phyloP scores from a whole-genome alignment of 257 asterid species.

The Eucommia ulmoides region DNA sequence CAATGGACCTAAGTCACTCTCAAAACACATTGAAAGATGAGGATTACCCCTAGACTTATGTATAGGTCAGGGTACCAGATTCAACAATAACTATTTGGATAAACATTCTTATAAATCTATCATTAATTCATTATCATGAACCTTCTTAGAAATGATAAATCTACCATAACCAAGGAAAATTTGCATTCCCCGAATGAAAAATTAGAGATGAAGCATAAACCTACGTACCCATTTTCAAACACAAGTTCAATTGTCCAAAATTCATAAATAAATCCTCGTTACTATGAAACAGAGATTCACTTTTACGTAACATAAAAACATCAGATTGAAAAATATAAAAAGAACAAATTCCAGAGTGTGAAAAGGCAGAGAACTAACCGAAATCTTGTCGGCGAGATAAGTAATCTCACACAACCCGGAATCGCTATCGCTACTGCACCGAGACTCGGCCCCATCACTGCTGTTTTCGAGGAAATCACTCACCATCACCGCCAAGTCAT shows the following conservation, averaged over 20 bases:
- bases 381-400: constrained; percentile 53
- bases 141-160: too few relatives aligned
- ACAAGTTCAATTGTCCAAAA: background rate
- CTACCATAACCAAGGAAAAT: too few relatives aligned
- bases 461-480: constrained; percentile 70
- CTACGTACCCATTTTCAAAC: background rate
- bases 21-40: too few relatives aligned
- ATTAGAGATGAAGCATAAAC: background rate
- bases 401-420: constrained; percentile 41
- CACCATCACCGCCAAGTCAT: constrained; percentile 73
- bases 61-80: too few relatives aligned
- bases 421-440: constrained; percentile 70
- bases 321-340: background rate
- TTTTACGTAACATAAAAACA: background rate
- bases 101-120: too few relatives aligned
- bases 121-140: too few relatives aligned
- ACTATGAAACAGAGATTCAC: background rate
- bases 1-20: too few relatives aligned
- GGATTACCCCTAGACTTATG: too few relatives aligned
- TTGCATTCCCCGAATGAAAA: too few relatives aligned
- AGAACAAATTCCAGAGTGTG: background rate
- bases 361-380: constrained; percentile 26
- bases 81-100: too few relatives aligned
- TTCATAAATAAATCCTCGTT: background rate
- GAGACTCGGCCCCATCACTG: constrained; percentile 43